Evolutionary conservation across 1,284 basidiomycete species (phyloP).

Genomic region (Mrakiaceae sp.): DNA sequence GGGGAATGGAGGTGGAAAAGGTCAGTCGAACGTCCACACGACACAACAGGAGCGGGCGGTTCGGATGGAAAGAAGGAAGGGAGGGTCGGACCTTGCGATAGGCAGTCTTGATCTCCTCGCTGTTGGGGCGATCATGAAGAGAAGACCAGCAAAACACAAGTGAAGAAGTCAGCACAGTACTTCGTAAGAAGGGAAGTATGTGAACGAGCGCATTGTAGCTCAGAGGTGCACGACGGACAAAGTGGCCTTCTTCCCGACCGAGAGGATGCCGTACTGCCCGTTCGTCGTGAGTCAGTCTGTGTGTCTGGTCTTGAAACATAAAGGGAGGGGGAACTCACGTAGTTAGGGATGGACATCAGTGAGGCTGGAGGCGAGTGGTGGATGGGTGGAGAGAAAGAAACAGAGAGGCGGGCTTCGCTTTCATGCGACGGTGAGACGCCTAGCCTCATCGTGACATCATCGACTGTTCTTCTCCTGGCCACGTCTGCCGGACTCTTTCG

Average conservation of each 20-base stretch:
- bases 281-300: too few species aligned
- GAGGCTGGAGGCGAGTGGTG: too few species aligned
- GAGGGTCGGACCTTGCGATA: slow-evolving; percentile 30
- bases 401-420: too few species aligned
- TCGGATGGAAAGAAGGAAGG: background rate
- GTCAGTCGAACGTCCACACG: background rate
- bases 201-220: background rate
- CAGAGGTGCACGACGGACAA: background rate
- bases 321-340: too few species aligned
- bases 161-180: background rate
- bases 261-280: slow-evolving; percentile 12
- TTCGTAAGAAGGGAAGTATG: too few species aligned
- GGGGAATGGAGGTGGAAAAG: background rate
- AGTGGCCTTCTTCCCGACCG: slow-evolving; percentile 6
- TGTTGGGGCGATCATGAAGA: slow-evolving; percentile 6
- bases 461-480: too few species aligned
- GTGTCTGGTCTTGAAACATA: too few species aligned
- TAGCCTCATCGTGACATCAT: too few species aligned
- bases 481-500: too few species aligned
- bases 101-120: slow-evolving; percentile 33
- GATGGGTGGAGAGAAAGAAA: too few species aligned
- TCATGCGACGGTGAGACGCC: too few species aligned
- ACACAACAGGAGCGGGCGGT: background rate
- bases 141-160: background rate
- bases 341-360: too few species aligned